phyloP scores from a whole-genome alignment of 768 basidiomycete genomes.

The Trametes elegans region DNA sequence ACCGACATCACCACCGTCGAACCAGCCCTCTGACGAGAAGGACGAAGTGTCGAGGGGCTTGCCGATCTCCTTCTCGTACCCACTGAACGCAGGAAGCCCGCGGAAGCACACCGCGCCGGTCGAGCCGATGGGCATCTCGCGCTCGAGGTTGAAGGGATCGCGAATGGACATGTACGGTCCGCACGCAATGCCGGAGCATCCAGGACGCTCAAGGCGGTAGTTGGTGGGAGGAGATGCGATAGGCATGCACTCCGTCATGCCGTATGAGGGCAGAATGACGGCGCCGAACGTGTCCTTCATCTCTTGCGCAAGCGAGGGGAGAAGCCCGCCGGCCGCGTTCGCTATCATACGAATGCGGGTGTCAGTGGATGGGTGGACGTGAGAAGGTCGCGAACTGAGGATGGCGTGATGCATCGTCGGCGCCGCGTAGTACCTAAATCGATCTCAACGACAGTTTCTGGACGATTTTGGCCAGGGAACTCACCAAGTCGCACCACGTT shows the following conservation, averaged over 20 bases:
- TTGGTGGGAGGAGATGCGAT: conserved; percentile 44
- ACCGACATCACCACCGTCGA: conserved; percentile 48
- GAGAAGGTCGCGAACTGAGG: conserved; percentile 36
- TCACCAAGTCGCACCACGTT: conserved; percentile 49
- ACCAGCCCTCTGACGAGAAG: conserved; percentile 52
- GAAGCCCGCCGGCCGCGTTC: conserved; percentile 52
- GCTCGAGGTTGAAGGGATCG: conserved; percentile 35
- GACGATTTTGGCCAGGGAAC: no score
- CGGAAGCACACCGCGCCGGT: conserved; percentile 55
- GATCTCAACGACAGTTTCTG: no score
- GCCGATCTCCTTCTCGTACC: conserved; percentile 47
- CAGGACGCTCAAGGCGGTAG: conserved; percentile 45
- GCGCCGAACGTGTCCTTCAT: conserved; percentile 50
- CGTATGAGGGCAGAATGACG: conserved; percentile 57
- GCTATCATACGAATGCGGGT: conserved; percentile 45
- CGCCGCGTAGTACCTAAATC: conserved; percentile 46
- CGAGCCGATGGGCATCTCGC: conserved; percentile 37
- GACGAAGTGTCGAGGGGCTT: conserved; percentile 44
- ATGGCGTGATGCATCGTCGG: conserved; percentile 53
- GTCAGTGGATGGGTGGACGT: conserved; percentile 32
- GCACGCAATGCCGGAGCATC: conserved; percentile 47
- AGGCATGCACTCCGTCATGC: conserved; percentile 58
- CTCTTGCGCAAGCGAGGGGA: conserved; percentile 49
- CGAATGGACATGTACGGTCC: conserved; percentile 47
- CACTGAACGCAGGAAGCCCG: conserved; percentile 51